A percentile compares a stretch with the other conserved stretches of the same genome.
phyloP scores from a whole-genome alignment of 768 basidiomycete species.

The Cantharellus anzutake region DNA sequence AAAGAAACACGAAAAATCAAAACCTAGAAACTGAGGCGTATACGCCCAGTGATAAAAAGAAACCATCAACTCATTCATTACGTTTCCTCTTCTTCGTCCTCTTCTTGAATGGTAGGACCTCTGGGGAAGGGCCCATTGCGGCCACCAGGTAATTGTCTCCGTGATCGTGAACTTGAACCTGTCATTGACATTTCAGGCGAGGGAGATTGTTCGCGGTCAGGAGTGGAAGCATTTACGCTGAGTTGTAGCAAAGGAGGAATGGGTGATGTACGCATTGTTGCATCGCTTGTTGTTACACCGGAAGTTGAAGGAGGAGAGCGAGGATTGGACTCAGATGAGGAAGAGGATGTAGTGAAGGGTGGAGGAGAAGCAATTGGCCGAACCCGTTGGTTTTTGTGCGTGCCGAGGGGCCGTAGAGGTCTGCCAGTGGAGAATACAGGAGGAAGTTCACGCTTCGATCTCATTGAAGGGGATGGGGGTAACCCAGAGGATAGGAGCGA shows the following conservation, averaged over 20 bases:
- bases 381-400: background rate
- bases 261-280: conserved; percentile 1
- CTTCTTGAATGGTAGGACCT: conserved; percentile 57
- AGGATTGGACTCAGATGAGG: background rate
- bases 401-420: background rate
- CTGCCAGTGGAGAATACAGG: background rate
- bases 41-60: too few species aligned
- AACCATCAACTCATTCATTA: background rate
- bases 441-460: conserved; percentile 6
- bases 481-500: background rate
- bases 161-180: conserved; percentile 12
- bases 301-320: background rate
- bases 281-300: conserved; percentile 6
- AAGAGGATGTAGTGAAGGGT: too few species aligned
- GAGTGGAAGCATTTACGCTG: conserved; percentile 10
- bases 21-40: too few species aligned
- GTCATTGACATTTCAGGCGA: conserved; percentile 33
- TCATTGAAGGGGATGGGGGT: conserved; percentile 17
- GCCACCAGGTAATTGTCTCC: conserved; percentile 49
- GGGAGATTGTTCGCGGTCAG: conserved; percentile 12
- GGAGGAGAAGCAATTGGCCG: background rate
- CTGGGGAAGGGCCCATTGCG: conserved; percentile 51
- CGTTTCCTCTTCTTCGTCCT: conserved; percentile 54
- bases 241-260: conserved; percentile 15
- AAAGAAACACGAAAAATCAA: too few species aligned